Base-by-base conservation (phyloP, 192 early-diverging fungal species). In the Rhizophagus sp. region DNA sequence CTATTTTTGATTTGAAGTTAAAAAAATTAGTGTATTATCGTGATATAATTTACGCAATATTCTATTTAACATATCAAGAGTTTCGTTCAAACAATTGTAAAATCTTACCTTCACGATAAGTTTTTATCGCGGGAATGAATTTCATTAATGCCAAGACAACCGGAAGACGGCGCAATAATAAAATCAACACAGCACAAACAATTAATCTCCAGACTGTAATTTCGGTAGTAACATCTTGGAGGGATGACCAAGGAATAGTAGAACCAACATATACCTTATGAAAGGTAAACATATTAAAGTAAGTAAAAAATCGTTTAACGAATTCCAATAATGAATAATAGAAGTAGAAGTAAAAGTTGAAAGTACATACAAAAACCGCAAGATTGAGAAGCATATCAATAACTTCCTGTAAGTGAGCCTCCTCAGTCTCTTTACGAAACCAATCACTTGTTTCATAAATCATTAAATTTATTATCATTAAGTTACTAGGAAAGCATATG, bases 301-400 rank as follows among this genome's bases (percentile, higher is more conserved):
- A 15, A 64, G 10, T 24, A 2, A 24, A 9, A 64, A 22, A 3
- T 25, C 7, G 39, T 7, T 41, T 41, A 8, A 0, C 8, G 39
- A 41, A 41, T 27, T 64, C 25, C 2, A 22, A 25, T 27, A 13
- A 6, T 12, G 13, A 64, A 64, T 24, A 1, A 36, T 36, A 36
- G n/a, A 64, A 22, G 24, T 22, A 27, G 15, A 36, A 36, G 4
- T 36, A 36, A 2, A 2, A 50, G 49, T 52, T 52, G 12, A 52
- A 52, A 52, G 12, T 65, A 27, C 12, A 65, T 65, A 98, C 89
- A 86, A 99, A 99, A 62, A 95, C 93, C 5, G 94, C 84, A 78
- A 95, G 83, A 83, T 96, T 97, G 57, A 98, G 81, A 79, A 99
- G 83, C 82, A 90, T 92, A 80, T 97, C 96, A 64, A 99, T 89